Base-by-base conservation (phyloP, 2,329 filamentous ascomycete genomes). In the Elsinoe batatas region DNA sequence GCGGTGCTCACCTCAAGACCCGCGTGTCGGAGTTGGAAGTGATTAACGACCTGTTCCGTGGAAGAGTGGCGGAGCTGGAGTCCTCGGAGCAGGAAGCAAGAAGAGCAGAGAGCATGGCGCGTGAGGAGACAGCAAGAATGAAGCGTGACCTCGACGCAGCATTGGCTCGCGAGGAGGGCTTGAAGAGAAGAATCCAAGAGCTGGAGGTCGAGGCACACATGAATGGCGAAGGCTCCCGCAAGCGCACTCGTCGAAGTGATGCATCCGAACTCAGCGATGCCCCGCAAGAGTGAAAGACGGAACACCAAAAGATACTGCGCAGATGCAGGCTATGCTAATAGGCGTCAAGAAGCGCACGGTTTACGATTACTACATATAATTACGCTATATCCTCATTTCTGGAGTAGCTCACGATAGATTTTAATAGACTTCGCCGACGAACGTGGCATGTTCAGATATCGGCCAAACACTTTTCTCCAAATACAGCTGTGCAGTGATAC, bases 21-120 rank as follows among this genome's bases (percentile, higher is more conserved):
- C 84, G 93, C 40, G 91, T 98, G 33, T 93, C 85, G 63, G 93
- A 98, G 70, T 79, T 98, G 20, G 93, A 98, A 68, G 81, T 98
- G 53, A 96, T 98, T 75, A 96, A 83, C 64, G 79, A 84, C 54
- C 71, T 87, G 17, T 87, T 86, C 68, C 73, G 75, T 44, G 84
- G 85, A 58, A 72, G 74, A 10, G 82, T 96, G 38, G 70, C 83
- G 67, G 78, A 93, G 67, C 76, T 93, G 11, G 88, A 94, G 67
- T 81, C 84, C 62, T 85, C 85, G 65, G 87, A 91, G 66, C 80
- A 80, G 47, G 82, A 79, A 47, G 81, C 85, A 53, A 73, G 84
- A 65, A 72, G 82, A 65, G 76, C 80, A 61, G 72, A 82, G 71
- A 72, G 77, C 58, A 78, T 82, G 57, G 76, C 83, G 42, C 75